These are phyloP conservation scores for Oryza longistaminata DNA, from an alignment of 176 grass and related monocot genomes.

Conservation along the genomic window DNA sequence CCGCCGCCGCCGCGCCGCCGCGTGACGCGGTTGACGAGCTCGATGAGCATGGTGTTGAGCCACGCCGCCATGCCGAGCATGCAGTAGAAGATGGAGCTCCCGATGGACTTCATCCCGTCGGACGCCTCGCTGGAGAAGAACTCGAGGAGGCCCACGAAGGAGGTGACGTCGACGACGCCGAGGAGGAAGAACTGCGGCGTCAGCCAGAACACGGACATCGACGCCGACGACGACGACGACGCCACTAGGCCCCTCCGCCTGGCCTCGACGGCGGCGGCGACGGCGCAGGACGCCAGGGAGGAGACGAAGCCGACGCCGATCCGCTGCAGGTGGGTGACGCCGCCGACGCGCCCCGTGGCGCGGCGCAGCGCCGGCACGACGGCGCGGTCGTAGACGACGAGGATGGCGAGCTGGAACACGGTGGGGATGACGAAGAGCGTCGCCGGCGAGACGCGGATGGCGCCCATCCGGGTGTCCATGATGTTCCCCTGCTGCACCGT, in stretches of 20 bases:
- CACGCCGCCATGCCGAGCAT: conserved; percentile 63
- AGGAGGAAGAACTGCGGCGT: conserved; percentile 74
- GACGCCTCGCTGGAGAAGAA: conserved; percentile 88
- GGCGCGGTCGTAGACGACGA: conserved; percentile 61
- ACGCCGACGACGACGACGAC: too few species aligned
- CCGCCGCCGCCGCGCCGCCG: conserved; percentile 19
- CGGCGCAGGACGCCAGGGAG: conserved; percentile 25
- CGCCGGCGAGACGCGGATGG: conserved; percentile 56
- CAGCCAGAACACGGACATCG: conserved; percentile 71
- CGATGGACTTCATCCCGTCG: conserved; percentile 77
- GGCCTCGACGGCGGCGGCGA: conserved; percentile 70
- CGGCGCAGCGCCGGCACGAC: conserved; percentile 56
- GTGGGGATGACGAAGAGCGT: conserved; percentile 67
- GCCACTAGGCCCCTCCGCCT: conserved; percentile 35
- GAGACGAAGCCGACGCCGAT: conserved; percentile 60
- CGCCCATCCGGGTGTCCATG: conserved; percentile 66
- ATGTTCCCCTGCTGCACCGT: conserved; percentile 81
- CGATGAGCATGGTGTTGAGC: conserved; percentile 64
- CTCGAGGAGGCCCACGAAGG: conserved; percentile 84
- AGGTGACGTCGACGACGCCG: conserved; percentile 79
- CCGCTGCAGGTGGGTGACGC: conserved; percentile 73
- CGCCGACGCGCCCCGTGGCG: conserved; percentile 58
- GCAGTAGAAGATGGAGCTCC: conserved; percentile 83
- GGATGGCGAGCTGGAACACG: conserved; percentile 66
- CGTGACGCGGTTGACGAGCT: conserved; percentile 60